These are phyloP conservation scores for Globisporangium acanthophoron DNA, from an alignment of 352 stramenopile species.

Conservation along the genomic window DNA sequence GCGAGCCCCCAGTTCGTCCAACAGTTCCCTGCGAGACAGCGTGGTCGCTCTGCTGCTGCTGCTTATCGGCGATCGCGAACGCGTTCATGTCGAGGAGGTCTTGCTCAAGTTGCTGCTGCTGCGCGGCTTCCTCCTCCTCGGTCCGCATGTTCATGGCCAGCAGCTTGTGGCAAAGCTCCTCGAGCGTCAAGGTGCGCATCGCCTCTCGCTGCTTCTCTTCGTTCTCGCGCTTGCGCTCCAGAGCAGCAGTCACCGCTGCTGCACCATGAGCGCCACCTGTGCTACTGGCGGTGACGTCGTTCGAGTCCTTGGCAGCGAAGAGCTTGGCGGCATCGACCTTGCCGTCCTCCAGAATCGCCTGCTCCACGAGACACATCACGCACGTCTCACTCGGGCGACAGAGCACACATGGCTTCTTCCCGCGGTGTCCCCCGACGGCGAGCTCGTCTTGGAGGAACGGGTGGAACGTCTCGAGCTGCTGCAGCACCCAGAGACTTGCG, in stretches of 20 bases:
- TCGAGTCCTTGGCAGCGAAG: background rate
- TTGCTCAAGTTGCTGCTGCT: slow-evolving; percentile 1
- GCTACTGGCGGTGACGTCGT: background rate
- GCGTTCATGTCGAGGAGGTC: background rate
- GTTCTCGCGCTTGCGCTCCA: background rate
- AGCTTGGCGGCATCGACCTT: background rate
- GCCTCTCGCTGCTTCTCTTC: background rate
- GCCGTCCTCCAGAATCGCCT: background rate
- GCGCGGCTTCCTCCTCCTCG: slow-evolving; percentile 24
- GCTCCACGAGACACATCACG: slow-evolving; percentile 2
- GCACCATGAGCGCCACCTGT: background rate
- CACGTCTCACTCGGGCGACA: slow-evolving; percentile 11
- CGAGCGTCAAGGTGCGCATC: slow-evolving; percentile 10
- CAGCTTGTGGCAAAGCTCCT: slow-evolving; percentile 21
- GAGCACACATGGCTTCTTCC: slow-evolving; percentile 13
- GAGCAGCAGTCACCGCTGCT: background rate
- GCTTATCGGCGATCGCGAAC: background rate
- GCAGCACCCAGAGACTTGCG: slow-evolving; percentile 33
- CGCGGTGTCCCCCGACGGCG: background rate
- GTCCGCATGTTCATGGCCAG: slow-evolving; percentile 23
- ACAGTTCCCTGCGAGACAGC: slow-evolving; percentile 15
- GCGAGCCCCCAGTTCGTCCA: slow-evolving; percentile 13
- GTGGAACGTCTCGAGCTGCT: slow-evolving; percentile 69
- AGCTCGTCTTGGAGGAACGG: slow-evolving; percentile 22
- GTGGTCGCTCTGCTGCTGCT: background rate